phyloP scores from a whole-genome alignment of 176 grass and related monocot species.

The Rhynchospora pubera region DNA sequence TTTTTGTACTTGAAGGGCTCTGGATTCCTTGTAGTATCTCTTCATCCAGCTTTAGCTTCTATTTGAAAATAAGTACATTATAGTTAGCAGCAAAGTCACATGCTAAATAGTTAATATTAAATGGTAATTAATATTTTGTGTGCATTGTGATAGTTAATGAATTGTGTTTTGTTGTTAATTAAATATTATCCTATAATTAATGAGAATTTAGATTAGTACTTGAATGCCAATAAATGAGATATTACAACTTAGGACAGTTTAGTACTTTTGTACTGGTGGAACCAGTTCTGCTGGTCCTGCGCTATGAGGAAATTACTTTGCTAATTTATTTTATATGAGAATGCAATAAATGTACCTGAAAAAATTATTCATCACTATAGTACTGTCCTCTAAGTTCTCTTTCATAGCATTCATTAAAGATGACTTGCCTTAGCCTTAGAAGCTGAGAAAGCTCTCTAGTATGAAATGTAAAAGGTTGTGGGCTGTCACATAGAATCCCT shows the following conservation, averaged over 20 bases:
- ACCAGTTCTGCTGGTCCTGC: not conserved
- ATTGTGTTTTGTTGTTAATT: not conserved
- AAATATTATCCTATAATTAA: not conserved
- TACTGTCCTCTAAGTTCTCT: conserved; percentile 46
- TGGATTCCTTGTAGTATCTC: not conserved
- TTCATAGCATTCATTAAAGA: conserved; percentile 48
- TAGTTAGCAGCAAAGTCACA: not conserved
- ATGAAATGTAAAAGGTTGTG: conserved; percentile 48
- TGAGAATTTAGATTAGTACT: not conserved
- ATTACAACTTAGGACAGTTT: not conserved
- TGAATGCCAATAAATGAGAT: not conserved
- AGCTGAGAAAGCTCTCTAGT: conserved; percentile 66
- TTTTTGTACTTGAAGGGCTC: not conserved
- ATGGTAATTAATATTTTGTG: not conserved
- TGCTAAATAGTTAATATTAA: not conserved
- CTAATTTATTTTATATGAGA: conserved; percentile 4
- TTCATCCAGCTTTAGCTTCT: conserved; percentile 11
- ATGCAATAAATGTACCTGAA: conserved; percentile 40
- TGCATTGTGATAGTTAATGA: not conserved
- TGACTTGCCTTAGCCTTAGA: conserved; percentile 43
- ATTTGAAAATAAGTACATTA: not conserved
- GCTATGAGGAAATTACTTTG: not conserved
- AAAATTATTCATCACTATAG: conserved; percentile 53
- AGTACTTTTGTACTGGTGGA: not conserved
- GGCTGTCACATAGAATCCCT: conserved; percentile 37